Conservation (phyloP, 1,139 yeast species). For the Lodderomyces pseudojiufengensis region DNA sequence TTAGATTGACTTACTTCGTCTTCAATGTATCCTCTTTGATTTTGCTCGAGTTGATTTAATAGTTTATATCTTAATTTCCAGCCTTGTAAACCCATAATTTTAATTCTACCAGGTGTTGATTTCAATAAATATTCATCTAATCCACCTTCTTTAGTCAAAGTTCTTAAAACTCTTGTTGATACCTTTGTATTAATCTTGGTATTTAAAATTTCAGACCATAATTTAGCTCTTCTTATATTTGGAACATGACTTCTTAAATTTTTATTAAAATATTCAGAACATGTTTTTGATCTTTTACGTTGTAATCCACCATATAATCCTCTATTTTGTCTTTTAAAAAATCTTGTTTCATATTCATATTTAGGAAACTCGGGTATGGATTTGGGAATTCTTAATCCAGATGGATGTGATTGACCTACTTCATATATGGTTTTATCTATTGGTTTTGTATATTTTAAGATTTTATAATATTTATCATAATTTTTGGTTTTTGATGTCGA, state of each 20-base stretch:
- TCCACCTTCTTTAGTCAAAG: constrained; percentile 92
- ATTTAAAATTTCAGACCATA: constrained; percentile 82
- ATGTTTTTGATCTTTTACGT: constrained; percentile 70
- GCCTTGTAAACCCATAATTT: constrained; percentile 88
- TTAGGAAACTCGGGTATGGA: constrained; percentile 57
- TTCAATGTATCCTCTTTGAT: constrained; percentile 14
- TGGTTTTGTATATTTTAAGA: constrained; percentile 37
- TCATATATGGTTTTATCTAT: constrained; percentile 33
- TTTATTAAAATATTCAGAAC: constrained; percentile 74
- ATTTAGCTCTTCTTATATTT: constrained; percentile 65
- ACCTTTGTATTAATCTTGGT: constrained; percentile 54
- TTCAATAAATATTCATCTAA: constrained; percentile 82
- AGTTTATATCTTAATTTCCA: constrained; percentile 85
- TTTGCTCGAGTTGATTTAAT: constrained; percentile 33
- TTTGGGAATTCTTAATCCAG: constrained; percentile 43
- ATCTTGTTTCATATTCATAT: constrained; percentile 73
- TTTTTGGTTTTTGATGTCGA: constrained; percentile 3
- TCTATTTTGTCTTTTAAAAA: constrained; percentile 79
- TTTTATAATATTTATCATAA: constrained; percentile 33
- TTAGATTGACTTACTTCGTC: too few species aligned
- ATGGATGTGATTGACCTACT: constrained; percentile 34
- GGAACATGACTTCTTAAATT: constrained; percentile 77
- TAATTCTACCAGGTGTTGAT: constrained; percentile 83
- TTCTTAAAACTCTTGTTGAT: constrained; percentile 78
- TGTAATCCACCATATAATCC: constrained; percentile 91